Evolutionary conservation across 768 basidiomycete species (phyloP), one percentile per base, ranked within the genome.

Genomic region (Exsudoporus frostii): DNA sequence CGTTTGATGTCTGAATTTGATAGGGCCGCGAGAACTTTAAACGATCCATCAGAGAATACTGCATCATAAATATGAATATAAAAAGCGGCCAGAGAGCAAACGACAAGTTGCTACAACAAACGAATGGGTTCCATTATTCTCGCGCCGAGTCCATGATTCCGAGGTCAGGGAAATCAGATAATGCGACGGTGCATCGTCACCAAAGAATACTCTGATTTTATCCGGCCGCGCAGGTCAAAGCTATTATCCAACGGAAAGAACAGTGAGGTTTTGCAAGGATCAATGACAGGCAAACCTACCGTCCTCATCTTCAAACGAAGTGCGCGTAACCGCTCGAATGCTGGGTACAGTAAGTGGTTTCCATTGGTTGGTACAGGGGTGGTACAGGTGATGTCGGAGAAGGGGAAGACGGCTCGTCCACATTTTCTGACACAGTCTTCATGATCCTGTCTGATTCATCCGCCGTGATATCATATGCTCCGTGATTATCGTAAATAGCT

Each of bases 171-270:
- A 70, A 30, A 68, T 68, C 42, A 80, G 59, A 56, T 76, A 75
- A 45, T 74, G 69, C 20, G 66, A 65, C 0, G 82, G 81, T 9
- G 75, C 76, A 34, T 81, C 81, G 8, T 73, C 70, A 7, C 83
- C 83, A 56, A 85, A 73, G 42, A 82, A 65, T 57, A 77, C 76
- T 45, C 69, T 68, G 48, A 83, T 73, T 60, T 84, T 84, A 39
- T 69, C 52, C 2, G 58, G 47, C 50, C 69, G 58, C 3, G 61
- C 58, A 44, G 61, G 63, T 0, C 24, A 65, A 30, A 42, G 43
- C 69, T 69, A 46, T 20, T 13, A 22, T 44, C 27, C 36, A 30
- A 48, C 36, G 5, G n/a, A 17, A 42, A 20, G 11, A 49, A 45
- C 25, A 20, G 6, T 64, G 34, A 61, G 19, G 1, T 20, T 34